These are phyloP conservation scores for Quercus wislizeni DNA, from an alignment of 306 rosid species.

Conservation along the genomic window DNA sequence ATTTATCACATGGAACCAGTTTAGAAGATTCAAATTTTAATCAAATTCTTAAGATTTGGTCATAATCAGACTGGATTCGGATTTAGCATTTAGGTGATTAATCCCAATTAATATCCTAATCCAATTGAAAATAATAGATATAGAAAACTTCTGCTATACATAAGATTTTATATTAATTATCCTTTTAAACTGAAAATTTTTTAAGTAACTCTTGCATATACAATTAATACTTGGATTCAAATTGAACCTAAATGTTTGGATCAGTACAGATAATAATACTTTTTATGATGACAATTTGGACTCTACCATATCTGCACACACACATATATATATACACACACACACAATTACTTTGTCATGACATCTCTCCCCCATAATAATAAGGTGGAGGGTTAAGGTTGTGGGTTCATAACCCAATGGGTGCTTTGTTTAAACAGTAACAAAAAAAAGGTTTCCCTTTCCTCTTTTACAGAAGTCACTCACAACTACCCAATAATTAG, in stretches of 20 bases:
- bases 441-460: too few relatives aligned
- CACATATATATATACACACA: accelerated
- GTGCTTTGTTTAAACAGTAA: too few relatives aligned
- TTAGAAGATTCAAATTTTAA: not conserved
- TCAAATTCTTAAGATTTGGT: not conserved
- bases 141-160: not conserved
- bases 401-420: too few relatives aligned
- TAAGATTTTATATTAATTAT: not conserved
- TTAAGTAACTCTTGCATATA: not conserved
- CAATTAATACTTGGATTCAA: not conserved
- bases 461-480: too few relatives aligned
- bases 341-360: too few relatives aligned
- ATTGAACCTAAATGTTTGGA: not conserved
- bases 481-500: too few relatives aligned
- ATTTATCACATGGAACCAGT: not conserved
- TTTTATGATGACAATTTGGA: not conserved
- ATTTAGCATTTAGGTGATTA: not conserved
- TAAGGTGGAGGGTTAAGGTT: too few relatives aligned
- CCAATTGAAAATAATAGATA: not conserved
- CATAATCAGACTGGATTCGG: not conserved
- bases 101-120: not conserved
- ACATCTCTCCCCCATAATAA: too few relatives aligned
- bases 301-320: not conserved
- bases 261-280: too few relatives aligned
- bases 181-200: not conserved